Percentiles rank a stretch among this genome's conserved stretches.
Evolutionary conservation across 2,329 filamentous ascomycete genomes (phyloP).

Genomic region (Arthrobotrys pseudoclavata): DNA sequence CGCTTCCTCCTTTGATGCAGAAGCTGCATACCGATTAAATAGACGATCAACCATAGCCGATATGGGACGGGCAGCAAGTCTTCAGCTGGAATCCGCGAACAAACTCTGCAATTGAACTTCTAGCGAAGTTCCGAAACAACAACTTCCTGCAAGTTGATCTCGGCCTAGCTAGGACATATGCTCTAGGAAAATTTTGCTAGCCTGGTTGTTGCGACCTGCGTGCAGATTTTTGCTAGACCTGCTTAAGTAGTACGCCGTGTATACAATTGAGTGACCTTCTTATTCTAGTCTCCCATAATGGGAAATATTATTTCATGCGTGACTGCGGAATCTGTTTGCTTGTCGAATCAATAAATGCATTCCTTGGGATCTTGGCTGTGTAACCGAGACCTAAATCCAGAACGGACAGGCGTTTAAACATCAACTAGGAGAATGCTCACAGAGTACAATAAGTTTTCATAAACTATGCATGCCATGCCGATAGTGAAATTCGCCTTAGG

Average conservation of each 20-base stretch:
- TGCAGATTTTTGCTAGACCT: too few relatives aligned
- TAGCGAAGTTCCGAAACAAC: neutral
- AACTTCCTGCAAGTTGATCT: conserved; percentile 1
- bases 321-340: neutral
- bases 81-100: conserved; percentile 24
- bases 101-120: conserved; percentile 4
- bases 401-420: conserved; percentile 1
- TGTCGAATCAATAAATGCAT: neutral
- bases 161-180: neutral
- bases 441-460: neutral
- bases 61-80: conserved; percentile 36
- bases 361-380: neutral
- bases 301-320: too few relatives aligned
- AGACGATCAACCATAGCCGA: conserved; percentile 23
- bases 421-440: neutral
- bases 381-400: conserved; percentile 2
- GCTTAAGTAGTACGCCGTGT: too few relatives aligned
- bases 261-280: too few relatives aligned
- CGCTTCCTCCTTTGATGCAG: conserved; percentile 15
- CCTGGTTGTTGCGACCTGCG: too few relatives aligned
- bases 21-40: conserved; percentile 22
- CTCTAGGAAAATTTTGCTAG: neutral
- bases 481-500: neutral
- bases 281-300: too few relatives aligned
- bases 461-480: neutral